Percentiles rank a stretch among this genome's conserved stretches.
These are phyloP conservation scores for Caloboletus inedulis DNA, from an alignment of 1,284 basidiomycete genomes.

Conservation along the genomic window DNA sequence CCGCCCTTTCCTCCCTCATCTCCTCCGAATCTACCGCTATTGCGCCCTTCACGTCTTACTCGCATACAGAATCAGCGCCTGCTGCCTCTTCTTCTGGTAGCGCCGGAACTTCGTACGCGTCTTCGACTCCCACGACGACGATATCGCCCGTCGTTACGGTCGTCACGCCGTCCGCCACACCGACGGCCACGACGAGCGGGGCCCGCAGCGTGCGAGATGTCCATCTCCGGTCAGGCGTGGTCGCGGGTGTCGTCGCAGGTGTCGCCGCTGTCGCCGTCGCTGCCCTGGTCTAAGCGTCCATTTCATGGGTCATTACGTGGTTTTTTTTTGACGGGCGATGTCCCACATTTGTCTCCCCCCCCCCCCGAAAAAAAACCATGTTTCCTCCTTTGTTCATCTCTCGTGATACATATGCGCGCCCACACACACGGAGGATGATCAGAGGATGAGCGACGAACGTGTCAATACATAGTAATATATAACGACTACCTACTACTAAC, in stretches of 20 bases:
- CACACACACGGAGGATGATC: neutral
- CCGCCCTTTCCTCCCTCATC: constrained; percentile 26
- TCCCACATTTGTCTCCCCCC: neutral
- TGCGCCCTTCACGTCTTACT: constrained; percentile 6
- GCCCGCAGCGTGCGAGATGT: constrained; percentile 4
- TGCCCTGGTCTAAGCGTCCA: neutral
- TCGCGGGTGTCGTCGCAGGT: constrained; percentile 8
- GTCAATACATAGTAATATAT: neutral
- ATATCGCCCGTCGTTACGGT: neutral
- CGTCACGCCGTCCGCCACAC: neutral
- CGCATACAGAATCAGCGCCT: too few relatives aligned
- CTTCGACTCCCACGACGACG: neutral
- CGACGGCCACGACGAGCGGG: constrained; percentile 2
- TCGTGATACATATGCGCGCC: neutral
- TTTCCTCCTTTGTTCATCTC: too few relatives aligned
- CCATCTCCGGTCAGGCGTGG: neutral
- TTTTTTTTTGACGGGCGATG: neutral
- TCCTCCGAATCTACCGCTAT: constrained; percentile 28
- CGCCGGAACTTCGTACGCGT: neutral
- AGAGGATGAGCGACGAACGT: neutral
- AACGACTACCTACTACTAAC: constrained; percentile 2
- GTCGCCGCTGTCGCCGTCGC: neutral
- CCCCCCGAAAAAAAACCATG: too few relatives aligned
- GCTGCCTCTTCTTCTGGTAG: neutral
- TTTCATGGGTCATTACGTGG: neutral